phyloP scores from a whole-genome alignment of 2,329 filamentous ascomycete species.

The Neofusicoccum laricinum region DNA sequence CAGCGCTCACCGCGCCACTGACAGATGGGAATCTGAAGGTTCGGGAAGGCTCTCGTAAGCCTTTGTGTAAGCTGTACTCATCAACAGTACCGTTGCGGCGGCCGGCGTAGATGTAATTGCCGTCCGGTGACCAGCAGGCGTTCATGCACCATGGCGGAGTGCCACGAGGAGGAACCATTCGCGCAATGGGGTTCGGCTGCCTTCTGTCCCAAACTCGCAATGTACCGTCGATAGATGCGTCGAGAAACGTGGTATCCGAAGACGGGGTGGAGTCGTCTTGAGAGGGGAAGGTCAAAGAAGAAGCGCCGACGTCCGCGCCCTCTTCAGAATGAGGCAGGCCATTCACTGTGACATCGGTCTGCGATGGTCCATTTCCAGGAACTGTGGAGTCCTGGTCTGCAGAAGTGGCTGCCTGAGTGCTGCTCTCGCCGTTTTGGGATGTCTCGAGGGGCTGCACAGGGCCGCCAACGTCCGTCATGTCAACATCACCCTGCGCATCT shows the following conservation, averaged over 20 bases:
- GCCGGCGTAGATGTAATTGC: constrained; percentile 92
- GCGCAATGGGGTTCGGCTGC: constrained; percentile 71
- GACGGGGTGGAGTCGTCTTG: constrained; percentile 46
- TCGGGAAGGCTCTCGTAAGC: constrained; percentile 70
- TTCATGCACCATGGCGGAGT: constrained; percentile 97
- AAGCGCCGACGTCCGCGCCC: constrained; percentile 19
- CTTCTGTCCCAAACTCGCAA: constrained; percentile 92
- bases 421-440: not conserved
- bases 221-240: constrained; percentile 81
- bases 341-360: constrained; percentile 23
- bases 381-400: not conserved
- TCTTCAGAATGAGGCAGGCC: constrained; percentile 55
- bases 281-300: constrained; percentile 20
- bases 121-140: constrained; percentile 92
- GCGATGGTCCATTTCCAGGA: not conserved
- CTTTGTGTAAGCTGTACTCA: constrained; percentile 84
- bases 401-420: not conserved
- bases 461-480: constrained; percentile 46
- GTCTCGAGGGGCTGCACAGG: constrained; percentile 37
- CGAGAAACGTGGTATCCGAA: constrained; percentile 79
- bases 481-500: constrained; percentile 40
- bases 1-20: constrained; percentile 83
- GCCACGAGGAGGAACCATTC: constrained; percentile 68
- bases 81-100: constrained; percentile 90
- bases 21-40: constrained; percentile 85